Evolutionary conservation across 2,329 filamentous ascomycete species (phyloP).

Genomic region (Hortaea werneckii): DNA sequence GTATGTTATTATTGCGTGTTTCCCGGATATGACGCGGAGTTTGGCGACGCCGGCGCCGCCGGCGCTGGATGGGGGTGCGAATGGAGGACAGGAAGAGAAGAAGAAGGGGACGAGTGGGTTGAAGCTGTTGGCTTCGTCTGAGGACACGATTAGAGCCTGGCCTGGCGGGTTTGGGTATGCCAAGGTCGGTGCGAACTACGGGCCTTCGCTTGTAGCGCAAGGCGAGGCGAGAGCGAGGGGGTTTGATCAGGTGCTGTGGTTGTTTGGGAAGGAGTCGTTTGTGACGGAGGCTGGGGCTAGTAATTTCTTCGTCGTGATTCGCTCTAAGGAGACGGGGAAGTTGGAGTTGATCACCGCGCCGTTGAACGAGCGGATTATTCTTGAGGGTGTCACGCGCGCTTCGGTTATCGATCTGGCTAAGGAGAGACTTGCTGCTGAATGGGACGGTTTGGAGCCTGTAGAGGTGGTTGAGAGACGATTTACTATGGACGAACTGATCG

Average conservation of each 20-base stretch:
- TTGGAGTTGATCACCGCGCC: conserved; percentile 73
- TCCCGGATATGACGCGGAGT: conserved; percentile 33
- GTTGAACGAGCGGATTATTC: conserved; percentile 66
- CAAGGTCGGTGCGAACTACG: conserved; percentile 91
- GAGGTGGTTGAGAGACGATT: conserved; percentile 76
- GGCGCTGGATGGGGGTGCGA: conserved; percentile 18
- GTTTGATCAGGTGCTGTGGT: conserved; percentile 88
- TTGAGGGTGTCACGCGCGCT: conserved; percentile 78
- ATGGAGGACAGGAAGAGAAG: conserved; percentile 12
- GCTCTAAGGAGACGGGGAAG: conserved; percentile 43
- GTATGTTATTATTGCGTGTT: conserved; percentile 59
- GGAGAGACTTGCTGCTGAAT: conserved; percentile 41
- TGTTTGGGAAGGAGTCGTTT: conserved; percentile 65
- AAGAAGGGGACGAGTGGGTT: conserved; percentile 32
- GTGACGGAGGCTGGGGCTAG: conserved; percentile 87
- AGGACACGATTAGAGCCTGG: conserved; percentile 85
- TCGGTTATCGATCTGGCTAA: conserved; percentile 66
- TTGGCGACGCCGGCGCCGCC: conserved; percentile 21
- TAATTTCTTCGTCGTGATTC: conserved; percentile 86
- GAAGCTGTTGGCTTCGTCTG: conserved; percentile 65
- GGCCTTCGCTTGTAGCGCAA: conserved; percentile 69
- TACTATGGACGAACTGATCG: conserved; percentile 66
- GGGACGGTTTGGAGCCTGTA: conserved; percentile 30
- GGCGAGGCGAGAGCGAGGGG: conserved; percentile 61
- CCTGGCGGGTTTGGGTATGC: conserved; percentile 86